Base-by-base conservation (phyloP, 192 early-diverging fungal species). In the Neocallimastix lanati region DNA sequence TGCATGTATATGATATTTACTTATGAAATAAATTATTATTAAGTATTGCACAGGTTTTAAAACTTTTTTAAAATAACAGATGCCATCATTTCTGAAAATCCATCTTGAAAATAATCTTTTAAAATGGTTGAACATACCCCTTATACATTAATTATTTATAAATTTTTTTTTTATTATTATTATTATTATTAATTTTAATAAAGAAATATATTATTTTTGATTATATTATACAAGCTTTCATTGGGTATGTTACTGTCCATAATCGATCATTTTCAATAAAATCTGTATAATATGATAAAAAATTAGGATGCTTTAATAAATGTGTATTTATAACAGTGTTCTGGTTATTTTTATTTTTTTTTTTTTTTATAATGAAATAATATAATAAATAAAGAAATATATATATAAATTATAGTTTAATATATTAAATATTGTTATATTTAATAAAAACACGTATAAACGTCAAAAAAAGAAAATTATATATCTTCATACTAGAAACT, bases 11-110 rank as follows among this genome's bases (percentile, higher is more conserved):
- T 6, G 15, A 1, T 29, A 25, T 12, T 37, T 40, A 89, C 87
- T 91, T 91, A 82, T 91, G 90, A 76, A 91, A 87, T 85, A 91
- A 85, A 37, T 83, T 80, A 78, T 88, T 88, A 9, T 86, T 85
- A 82, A 89, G 90, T 91, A 90, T 7, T 67, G n/a, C 28, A 91
- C 78, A 12, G 83, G 88, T 50, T 84, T 80, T 12, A 91, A 82
- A 5, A 91, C 84, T 80, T 90, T 86, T 81, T 82, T 29, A 91
- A 50, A 76, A 90, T 86, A 15, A 88, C 86, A 28, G 88, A 87
- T 11, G 88, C 87, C 29, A 83, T 82, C 28, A 76, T 29, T 80
- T 90, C 89, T 27, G 33, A 29, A 36, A 91, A 85, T 4, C 90
- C 90, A 29, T 85, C 77, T 16, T 82, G 83, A 80, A 86, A 90